Base-by-base conservation (phyloP, 495 filamentous ascomycete species). In the Peziza echinospora region DNA sequence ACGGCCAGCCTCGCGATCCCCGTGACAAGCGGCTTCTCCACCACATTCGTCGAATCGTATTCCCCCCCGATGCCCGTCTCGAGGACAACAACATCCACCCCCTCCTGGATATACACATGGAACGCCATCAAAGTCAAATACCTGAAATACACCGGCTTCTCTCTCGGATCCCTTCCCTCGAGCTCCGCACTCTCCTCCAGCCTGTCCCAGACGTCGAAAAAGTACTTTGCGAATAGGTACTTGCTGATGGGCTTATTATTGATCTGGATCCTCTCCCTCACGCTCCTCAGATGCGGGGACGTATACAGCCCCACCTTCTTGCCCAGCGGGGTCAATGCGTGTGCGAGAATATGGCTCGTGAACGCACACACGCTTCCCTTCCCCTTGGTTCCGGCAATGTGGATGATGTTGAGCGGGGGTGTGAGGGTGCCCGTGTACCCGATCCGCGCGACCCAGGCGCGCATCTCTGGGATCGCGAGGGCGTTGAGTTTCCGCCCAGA, bases 31-130 rank as follows among this genome's bases (percentile, higher is more conserved):
- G 87, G 87, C 21, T 70, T 63, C 17, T 70, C 67, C 16, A 94
- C 72, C n/a, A 96, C 71, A 54, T 97, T 97, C 5, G 89, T 97
- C 21, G 80, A 78, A 51, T 97, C 89, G 56, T 80, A 87, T 62
- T 93, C 82, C 26, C 89, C 89, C 2, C 89, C 89, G 45, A 96
- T 80, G 3, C 91, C 91, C 41, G 83, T 87, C 59, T 96, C 89
- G 43, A 93, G 86, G 2, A 96, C 70, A 2, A 85, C 83, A 0
- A 73, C 73, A 49, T 92, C 74, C 5, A 94, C 78, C 5, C 73
- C 75, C 61, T 92, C 83, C 34, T 70, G 67, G 26, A 96, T 50
- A 55, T 85, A 97, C 5, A 82, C 72, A 54, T 94, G 83, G 59
- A 85, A 84, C 28, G 81, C 84, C 73, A 94, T 79, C 5, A 97